Base-by-base conservation (phyloP, 2,329 filamentous ascomycete genomes). In the Trichoderma koningii region DNA sequence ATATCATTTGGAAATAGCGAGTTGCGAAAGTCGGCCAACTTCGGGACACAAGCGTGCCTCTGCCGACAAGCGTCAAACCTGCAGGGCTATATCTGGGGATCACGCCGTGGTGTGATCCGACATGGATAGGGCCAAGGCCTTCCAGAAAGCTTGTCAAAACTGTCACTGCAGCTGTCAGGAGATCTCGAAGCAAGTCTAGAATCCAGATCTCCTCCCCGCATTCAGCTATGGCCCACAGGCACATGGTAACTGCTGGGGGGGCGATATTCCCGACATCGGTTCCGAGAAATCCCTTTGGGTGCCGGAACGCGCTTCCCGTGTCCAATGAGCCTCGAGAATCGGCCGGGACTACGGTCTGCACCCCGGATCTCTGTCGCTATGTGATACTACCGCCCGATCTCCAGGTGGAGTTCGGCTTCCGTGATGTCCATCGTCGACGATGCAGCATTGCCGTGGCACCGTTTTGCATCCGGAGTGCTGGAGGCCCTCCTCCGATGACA, bases 211-310 rank as follows among this genome's bases (percentile, higher is more conserved):
- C 47, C 52, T 52, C 64, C 63, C 64, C 56, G 56, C 57, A 66
- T 66, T 63, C 57, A 45, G 50, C n/a, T 55, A 28, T 45, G 64
- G 64, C 64, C 55, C 62, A 56, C 64, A 63, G 59, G 59, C 64
- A 63, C 64, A 66, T 66, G 42, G 57, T 42, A 61, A 38, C 30
- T 4, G 44, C 44, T 60, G 65, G 60, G 55, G 47, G 55, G 65
- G 55, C 57, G 61, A 53, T 15, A 64, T 55, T 61, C 65, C 61
- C 64, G 53, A 63, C 50, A 41, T 56, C 52, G 65, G 59, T 69
- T 65, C 70, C 70, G 70, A 70, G 66, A 72, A 71, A 71, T 69
- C 69, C 68, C 71, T 68, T 71, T 68, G 65, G 65, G 65, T 51
- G 68, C 65, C 66, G 66, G 68, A 59, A 55, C 52, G 30, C 41